Evolutionary conservation across 148 eudicot genomes (phyloP), one percentile per base, ranked within the genome.

Genomic region (Rhododendron molle): DNA sequence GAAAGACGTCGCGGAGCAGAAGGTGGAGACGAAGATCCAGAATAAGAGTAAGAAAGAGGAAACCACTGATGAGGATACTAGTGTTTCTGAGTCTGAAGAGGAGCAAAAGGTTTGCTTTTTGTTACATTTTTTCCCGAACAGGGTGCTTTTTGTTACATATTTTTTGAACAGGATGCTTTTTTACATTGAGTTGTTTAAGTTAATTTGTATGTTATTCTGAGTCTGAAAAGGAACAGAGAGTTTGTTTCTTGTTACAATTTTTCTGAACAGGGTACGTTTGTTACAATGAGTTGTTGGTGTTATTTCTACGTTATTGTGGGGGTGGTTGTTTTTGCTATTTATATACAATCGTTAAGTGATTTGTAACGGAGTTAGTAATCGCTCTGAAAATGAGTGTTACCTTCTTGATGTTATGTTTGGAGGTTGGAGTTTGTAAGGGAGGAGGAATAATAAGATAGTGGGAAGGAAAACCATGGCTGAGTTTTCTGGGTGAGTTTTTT

Each of bases 31-130:
- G 0, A 92, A 92, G 87, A 65, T 72, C 47, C 74, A 81, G 21
- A 92, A 90, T 86, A 93, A 91, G 87, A 89, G 80, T 6, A 92
- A 88, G 91, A 89, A 91, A 28, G 90, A 38, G 15, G 89, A 91
- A 23, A 36, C 74, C 86, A 87, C 89, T 3, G 87, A 91, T 4
- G 93, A 92, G 0, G 97, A 92, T 14, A 78, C 62, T 0, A 60
- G 78, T 20, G 87, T 88, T 32, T 91, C 93, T 0, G 95, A 93
- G 0, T 94, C 94, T 21, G 96, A 93, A 76, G 90, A 89, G n/a
- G 91, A 92, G 32, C 82, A 83, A 54, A 90, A 90, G 95, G 96
- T 93, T 62, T 46, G 58, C 34, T 14, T 7, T 2, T 28, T 52
- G 7, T 10, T 77, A 20, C 71, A 16, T 2, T 18, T 62, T 14